Conservation (phyloP, 1,284 basidiomycete genomes). For the Cryptococcus deneoformans region DNA sequence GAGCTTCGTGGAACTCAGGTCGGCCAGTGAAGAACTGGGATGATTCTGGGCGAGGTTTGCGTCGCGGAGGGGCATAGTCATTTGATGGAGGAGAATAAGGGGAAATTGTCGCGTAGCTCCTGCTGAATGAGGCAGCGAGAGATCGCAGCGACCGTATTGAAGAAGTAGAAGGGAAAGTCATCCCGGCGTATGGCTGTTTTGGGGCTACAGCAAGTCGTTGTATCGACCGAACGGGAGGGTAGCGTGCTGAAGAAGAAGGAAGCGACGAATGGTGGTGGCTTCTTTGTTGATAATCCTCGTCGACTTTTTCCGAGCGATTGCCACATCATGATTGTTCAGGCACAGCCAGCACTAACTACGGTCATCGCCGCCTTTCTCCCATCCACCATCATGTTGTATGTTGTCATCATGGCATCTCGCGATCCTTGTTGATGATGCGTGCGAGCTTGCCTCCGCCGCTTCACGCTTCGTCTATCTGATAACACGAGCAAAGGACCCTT, state of each 20-base stretch:
- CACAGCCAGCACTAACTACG: too few species aligned
- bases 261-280: too few species aligned
- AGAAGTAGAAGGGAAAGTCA: slow-evolving; percentile 13
- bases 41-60: slow-evolving; percentile 53
- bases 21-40: slow-evolving; percentile 87
- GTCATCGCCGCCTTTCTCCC: too few species aligned
- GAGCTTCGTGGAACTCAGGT: slow-evolving; percentile 69
- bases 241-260: too few species aligned
- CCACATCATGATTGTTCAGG: too few species aligned
- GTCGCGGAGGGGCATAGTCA: slow-evolving; percentile 4
- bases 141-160: slow-evolving; percentile 13
- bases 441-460: not conserved
- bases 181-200: not conserved
- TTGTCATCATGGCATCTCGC: too few species aligned
- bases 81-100: slow-evolving; percentile 13
- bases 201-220: too few species aligned
- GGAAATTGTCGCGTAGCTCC: slow-evolving; percentile 13
- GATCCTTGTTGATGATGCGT: not conserved
- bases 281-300: too few species aligned
- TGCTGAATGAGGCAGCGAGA: not conserved
- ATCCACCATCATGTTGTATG: too few species aligned
- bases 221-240: too few species aligned
- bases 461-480: not conserved
- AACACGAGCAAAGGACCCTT: not conserved
- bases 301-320: too few species aligned